A percentile compares a stretch with the other conserved stretches of the same genome.
Evolutionary conservation across 345 rosid species (phyloP).

Genomic region (Populus nigra): DNA sequence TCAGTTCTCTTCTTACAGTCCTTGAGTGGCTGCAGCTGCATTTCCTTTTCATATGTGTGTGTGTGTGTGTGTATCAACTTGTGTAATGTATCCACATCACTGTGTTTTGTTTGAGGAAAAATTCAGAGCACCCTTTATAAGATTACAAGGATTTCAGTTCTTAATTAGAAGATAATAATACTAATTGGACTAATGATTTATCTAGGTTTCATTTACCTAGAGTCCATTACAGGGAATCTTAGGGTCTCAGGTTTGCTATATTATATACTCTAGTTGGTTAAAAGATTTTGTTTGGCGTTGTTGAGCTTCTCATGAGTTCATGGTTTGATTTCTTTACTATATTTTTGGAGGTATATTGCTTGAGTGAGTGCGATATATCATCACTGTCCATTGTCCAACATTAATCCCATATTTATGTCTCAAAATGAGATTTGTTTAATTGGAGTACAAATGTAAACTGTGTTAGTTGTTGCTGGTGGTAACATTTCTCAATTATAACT

Average conservation of each 20-base stretch:
- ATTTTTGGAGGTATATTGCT: background rate
- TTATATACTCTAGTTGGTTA: background rate
- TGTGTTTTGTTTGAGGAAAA: background rate
- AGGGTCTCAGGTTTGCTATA: background rate
- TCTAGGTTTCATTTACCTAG: background rate
- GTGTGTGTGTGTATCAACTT: no score
- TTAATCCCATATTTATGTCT: background rate
- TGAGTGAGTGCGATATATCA: background rate
- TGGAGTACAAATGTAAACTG: background rate
- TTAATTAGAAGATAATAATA: background rate
- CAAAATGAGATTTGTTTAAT: background rate
- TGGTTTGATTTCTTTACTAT: background rate
- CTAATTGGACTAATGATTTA: background rate
- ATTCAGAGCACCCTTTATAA: background rate
- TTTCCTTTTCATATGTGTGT: background rate
- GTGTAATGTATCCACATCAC: background rate
- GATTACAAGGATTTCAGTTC: background rate
- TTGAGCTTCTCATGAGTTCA: background rate
- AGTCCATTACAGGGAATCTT: background rate
- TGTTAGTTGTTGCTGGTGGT: background rate
- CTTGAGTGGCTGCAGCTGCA: background rate
- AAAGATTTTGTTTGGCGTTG: background rate
- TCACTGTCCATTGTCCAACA: background rate
- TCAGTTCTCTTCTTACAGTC: background rate
- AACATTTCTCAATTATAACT: background rate